Conservation (phyloP, 768 basidiomycete genomes). For the Kondoa subrosea region DNA sequence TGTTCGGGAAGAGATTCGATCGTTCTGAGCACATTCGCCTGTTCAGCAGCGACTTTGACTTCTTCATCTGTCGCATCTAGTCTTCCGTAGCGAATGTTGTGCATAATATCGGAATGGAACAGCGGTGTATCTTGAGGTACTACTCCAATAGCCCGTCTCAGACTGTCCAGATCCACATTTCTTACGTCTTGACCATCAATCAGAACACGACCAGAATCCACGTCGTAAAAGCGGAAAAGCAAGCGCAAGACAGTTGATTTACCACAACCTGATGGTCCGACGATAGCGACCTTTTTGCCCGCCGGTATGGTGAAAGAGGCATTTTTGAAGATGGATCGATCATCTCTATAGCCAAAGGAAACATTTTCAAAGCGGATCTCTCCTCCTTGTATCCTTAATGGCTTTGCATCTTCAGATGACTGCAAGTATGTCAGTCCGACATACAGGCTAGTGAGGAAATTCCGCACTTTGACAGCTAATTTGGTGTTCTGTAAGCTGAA, state of each 20-base stretch:
- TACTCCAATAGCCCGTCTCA: constrained; percentile 66
- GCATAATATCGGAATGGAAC: constrained; percentile 87
- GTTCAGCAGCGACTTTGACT: constrained; percentile 61
- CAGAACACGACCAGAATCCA: constrained; percentile 57
- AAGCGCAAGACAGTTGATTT: constrained; percentile 94
- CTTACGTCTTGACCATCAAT: constrained; percentile 71
- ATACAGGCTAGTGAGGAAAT: not conserved
- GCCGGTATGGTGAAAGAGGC: constrained; percentile 82
- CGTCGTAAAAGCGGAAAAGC: constrained; percentile 85
- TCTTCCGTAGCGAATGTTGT: constrained; percentile 85
- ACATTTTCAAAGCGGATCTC: constrained; percentile 86
- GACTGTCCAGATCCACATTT: constrained; percentile 50
- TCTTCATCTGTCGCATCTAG: constrained; percentile 76
- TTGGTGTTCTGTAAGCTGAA: constrained; percentile 62
- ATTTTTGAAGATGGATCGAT: constrained; percentile 73
- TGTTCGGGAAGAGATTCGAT: constrained; percentile 65
- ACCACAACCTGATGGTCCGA: constrained; percentile 91
- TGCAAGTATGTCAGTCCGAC: constrained; percentile 28
- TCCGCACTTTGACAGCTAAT: constrained; percentile 46
- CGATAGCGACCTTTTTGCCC: constrained; percentile 90
- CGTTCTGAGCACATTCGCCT: constrained; percentile 73
- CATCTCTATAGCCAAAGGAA: constrained; percentile 75
- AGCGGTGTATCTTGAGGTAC: constrained; percentile 97
- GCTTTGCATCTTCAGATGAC: constrained; percentile 53
- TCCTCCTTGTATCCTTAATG: constrained; percentile 58